These are phyloP conservation scores for Rhododendron molle DNA, from an alignment of 148 eudicot genomes.

Conservation along the genomic window DNA sequence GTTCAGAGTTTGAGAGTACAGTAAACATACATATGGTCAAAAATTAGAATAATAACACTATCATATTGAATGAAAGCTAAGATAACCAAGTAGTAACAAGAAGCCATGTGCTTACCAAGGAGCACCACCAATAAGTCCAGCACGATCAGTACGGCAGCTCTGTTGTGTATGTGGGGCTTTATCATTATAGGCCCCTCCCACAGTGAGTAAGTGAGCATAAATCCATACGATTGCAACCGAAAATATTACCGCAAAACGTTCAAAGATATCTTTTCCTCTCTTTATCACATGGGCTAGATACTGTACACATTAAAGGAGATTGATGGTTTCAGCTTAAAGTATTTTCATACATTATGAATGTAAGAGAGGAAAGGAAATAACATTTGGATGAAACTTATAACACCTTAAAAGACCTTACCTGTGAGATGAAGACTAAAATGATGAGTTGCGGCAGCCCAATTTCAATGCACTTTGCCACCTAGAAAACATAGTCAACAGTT, in stretches of 20 bases:
- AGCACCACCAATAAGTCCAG: constrained; percentile 82
- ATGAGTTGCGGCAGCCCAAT: constrained; percentile 90
- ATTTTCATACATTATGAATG: not conserved
- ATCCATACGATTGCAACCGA: constrained; percentile 85
- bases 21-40: not conserved
- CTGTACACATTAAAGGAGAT: constrained; percentile 35
- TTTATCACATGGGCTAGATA: constrained; percentile 58
- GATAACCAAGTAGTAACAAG: not conserved
- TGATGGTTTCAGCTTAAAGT: not conserved
- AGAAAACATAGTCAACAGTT: constrained; percentile 18
- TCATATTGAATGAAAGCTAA: not conserved
- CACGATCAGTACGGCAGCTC: constrained; percentile 88
- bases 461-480: constrained; percentile 97
- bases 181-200: constrained; percentile 83
- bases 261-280: constrained; percentile 65
- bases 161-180: constrained; percentile 63
- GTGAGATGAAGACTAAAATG: constrained; percentile 69
- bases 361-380: not conserved
- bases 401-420: constrained; percentile 40
- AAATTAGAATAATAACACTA: not conserved
- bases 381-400: not conserved
- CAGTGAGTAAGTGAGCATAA: constrained; percentile 73
- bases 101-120: constrained; percentile 49
- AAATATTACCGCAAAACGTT: constrained; percentile 86
- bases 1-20: not conserved